These are phyloP conservation scores for Lecanoromycetidae sp. DNA, from an alignment of 2,329 filamentous ascomycete genomes.

Conservation along the genomic window DNA sequence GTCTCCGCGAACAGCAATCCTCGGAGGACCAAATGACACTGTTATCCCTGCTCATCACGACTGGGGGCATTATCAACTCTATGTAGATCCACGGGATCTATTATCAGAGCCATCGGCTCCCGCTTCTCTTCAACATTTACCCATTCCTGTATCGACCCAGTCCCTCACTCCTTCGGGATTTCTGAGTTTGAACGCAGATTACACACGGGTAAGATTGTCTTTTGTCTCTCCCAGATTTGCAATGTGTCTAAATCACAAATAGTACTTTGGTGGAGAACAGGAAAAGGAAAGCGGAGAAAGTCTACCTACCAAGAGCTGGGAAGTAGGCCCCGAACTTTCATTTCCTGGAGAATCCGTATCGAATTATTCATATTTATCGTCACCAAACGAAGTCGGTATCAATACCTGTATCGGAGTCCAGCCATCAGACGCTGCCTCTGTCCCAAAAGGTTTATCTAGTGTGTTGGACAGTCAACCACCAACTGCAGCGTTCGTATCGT, in stretches of 20 bases:
- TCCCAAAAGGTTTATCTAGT: background rate
- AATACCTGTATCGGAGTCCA: background rate
- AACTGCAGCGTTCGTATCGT: too few relatives aligned
- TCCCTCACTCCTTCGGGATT: constrained; percentile 1
- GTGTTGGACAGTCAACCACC: too few relatives aligned
- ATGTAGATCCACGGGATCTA: background rate
- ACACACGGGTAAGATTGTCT: background rate
- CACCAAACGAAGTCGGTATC: background rate
- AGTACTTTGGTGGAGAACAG: constrained; percentile 2
- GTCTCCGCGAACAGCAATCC: constrained; percentile 3
- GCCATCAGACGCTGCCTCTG: background rate
- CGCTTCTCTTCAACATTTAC: background rate
- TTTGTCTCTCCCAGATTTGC: too few relatives aligned
- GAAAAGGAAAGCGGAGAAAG: constrained; percentile 1
- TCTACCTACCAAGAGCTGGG: constrained; percentile 6
- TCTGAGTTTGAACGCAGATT: background rate
- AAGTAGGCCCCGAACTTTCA: constrained; percentile 4
- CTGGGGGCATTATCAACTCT: background rate
- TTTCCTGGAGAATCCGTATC: background rate
- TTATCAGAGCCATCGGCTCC: constrained; percentile 1
- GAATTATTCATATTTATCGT: background rate
- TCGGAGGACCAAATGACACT: background rate
- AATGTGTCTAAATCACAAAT: background rate
- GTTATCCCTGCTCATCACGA: background rate
- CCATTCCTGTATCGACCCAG: background rate